Base-by-base conservation (phyloP, 495 filamentous ascomycete species). In the Penicillium bovifimosum region DNA sequence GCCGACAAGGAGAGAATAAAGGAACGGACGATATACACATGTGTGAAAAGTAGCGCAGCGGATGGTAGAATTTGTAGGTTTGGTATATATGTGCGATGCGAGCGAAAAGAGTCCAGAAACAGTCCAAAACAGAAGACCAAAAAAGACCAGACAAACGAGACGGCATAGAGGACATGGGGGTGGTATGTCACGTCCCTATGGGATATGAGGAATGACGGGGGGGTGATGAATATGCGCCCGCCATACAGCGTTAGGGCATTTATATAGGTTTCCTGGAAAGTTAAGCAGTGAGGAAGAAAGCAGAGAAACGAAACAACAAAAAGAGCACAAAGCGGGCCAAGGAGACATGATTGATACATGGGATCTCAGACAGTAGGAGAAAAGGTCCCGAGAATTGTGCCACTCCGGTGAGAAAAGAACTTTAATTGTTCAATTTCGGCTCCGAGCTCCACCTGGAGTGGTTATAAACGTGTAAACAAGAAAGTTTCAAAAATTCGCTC, bases 401-500 rank as follows among this genome's bases (percentile, higher is more conserved):
- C 53, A 64, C 45, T 33, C 44, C 42, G 33, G 47, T 31, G 60
- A 50, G 45, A 59, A 51, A 56, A 58, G 49, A 38, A 14, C 27
- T 9, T 11, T 9, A 28, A 46, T 43, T 18, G 46, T n/a, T n/a
- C n/a, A 34, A 31, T 44, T 31, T 39, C 11, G 32, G 51, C 42
- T 35, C 34, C 33, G 36, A 42, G 51, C 52, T 53, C 55, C 40
- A 16, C 44, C 52, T 60, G 62, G 52, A 61, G 55, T 31, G 52
- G 36, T 55, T 41, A 55, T 38, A 50, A 62, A 56, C 44, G 56
- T 64, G 60, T 64, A 55, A 60, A 59, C 54, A 67, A 68, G 64
- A 61, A 61, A 53, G 36, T 44, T 36, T 56, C 50, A 63, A 66
- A 59, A 67, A 68, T 65, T 63, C 66, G 66, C 70, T 65, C 67